Evolutionary conservation across 805 yeast species (phyloP).

Genomic region (Groenewaldozyma tartarivorans): DNA sequence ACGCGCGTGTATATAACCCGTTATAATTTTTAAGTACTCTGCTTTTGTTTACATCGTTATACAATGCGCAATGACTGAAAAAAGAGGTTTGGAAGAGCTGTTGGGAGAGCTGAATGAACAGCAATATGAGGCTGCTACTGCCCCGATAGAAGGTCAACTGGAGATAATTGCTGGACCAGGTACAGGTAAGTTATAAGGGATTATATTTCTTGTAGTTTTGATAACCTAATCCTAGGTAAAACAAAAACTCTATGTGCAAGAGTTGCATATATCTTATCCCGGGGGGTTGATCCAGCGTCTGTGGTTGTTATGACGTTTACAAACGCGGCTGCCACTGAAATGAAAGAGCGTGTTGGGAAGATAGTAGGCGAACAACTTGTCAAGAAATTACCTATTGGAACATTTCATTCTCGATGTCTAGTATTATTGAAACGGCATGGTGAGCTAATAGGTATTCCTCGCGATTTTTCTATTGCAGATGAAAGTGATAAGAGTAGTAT

Average conservation of each 20-base stretch:
- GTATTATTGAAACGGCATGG: slow-evolving; percentile 52
- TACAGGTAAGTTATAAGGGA: slow-evolving; percentile 34
- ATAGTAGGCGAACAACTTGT: slow-evolving; percentile 22
- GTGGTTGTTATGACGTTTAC: slow-evolving; percentile 89
- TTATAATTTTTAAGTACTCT: too few species aligned
- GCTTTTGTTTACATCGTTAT: not conserved
- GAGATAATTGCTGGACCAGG: slow-evolving; percentile 61
- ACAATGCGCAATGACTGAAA: not conserved
- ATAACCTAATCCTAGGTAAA: slow-evolving; percentile 32
- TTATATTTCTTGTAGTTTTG: not conserved
- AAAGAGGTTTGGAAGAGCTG: too few species aligned
- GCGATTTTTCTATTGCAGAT: slow-evolving; percentile 7
- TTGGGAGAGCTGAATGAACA: slow-evolving; percentile 27
- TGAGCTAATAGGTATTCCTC: slow-evolving; percentile 33
- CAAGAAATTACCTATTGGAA: slow-evolving; percentile 57
- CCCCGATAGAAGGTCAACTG: slow-evolving; percentile 32
- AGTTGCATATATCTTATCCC: slow-evolving; percentile 54
- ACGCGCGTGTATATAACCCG: too few species aligned
- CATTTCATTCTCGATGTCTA: slow-evolving; percentile 80
- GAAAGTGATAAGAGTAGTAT: slow-evolving; percentile 7
- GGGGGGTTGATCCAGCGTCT: slow-evolving; percentile 45
- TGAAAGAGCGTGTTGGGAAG: slow-evolving; percentile 53
- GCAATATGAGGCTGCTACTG: slow-evolving; percentile 38
- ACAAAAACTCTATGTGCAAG: slow-evolving; percentile 75
- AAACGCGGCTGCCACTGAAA: slow-evolving; percentile 82